Base-by-base conservation (phyloP, 768 basidiomycete genomes). In the Rhizopogon salebrosus region DNA sequence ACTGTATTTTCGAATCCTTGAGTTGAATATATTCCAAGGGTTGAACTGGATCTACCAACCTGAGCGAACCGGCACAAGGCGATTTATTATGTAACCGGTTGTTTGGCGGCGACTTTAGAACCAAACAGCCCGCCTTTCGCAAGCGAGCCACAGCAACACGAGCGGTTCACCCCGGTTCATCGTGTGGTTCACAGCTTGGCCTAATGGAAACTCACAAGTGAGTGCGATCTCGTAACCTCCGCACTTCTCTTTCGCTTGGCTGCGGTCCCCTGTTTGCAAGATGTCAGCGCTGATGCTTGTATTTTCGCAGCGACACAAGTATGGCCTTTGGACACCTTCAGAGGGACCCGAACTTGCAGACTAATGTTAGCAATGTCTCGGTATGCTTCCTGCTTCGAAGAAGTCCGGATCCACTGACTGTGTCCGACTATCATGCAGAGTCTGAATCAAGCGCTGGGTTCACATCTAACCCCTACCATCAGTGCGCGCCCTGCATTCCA, bases 311-410 rank as follows among this genome's bases (percentile, higher is more conserved):
- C 69, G 82, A 83, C 65, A 69, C 75, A 55, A 70, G 69, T 57
- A 83, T 84, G 80, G 74, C 82, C 62, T 84, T 84, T 73, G 74
- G 72, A 55, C 82, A 82, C 66, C 72, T 84, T 63, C 73, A 75
- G 54, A 73, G 83, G 63, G 82, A 84, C 64, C 71, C 76, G 40
- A 79, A 69, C 62, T 69, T 81, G 56, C 60, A 57, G 42, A 46
- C 35, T 20, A 50, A 56, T 27, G 82, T 83, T 66, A 67, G 70
- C 71, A 78, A 76, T 63, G 79, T 79, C 70, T 81, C 82, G 64
- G 83, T 84, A 70, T 67, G 80, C 67, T 60, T 60, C 56, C 54
- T 49, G 49, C 53, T 52, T 56, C 53, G 51, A 61, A 66, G 64
- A 62, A 58, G 59, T 57, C 64, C 64, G 62, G 55, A 27, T n/a